phyloP scores from a whole-genome alignment of 1,139 yeast species.

The Taphrina wiesneri region DNA sequence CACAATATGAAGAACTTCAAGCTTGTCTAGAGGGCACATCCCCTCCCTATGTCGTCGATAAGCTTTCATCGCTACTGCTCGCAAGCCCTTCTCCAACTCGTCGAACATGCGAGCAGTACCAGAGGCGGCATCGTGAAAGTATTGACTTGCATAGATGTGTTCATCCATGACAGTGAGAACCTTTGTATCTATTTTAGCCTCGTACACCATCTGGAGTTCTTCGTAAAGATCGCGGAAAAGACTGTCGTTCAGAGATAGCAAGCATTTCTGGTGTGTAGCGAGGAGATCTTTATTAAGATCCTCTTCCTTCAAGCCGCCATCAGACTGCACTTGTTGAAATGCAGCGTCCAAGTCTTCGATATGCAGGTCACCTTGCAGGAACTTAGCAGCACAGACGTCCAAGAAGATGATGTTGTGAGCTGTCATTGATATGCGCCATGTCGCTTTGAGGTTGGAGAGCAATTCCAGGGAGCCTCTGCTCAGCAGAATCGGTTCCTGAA shows the following conservation, averaged over 20 bases:
- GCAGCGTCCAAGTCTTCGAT: slow-evolving; percentile 20
- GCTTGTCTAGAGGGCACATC: slow-evolving; percentile 12
- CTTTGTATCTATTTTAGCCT: slow-evolving; percentile 5
- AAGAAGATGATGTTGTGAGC: neutral
- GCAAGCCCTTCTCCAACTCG: slow-evolving; percentile 8
- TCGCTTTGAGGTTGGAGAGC: neutral
- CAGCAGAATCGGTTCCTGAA: neutral
- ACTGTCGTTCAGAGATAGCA: slow-evolving; percentile 13
- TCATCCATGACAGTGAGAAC: slow-evolving; percentile 43
- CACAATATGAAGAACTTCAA: slow-evolving; percentile 18
- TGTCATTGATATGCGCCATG: slow-evolving; percentile 16
- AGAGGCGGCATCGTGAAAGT: slow-evolving; percentile 34
- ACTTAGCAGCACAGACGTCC: neutral
- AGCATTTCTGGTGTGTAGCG: neutral
- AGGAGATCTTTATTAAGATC: neutral
- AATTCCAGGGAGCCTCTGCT: slow-evolving; percentile 8
- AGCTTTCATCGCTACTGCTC: neutral
- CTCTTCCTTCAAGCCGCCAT: neutral
- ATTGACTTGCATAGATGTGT: slow-evolving; percentile 32
- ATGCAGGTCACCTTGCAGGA: slow-evolving; percentile 5
- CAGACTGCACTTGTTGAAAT: neutral
- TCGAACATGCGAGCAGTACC: slow-evolving; percentile 8
- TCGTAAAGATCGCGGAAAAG: slow-evolving; percentile 26
- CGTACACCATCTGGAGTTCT: slow-evolving; percentile 10
- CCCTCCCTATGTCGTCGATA: slow-evolving; percentile 1